Percentiles rank a stretch among this genome's conserved stretches.
These are phyloP conservation scores for Ogataea trehalophila DNA, from an alignment of 805 yeast genomes.

Conservation along the genomic window DNA sequence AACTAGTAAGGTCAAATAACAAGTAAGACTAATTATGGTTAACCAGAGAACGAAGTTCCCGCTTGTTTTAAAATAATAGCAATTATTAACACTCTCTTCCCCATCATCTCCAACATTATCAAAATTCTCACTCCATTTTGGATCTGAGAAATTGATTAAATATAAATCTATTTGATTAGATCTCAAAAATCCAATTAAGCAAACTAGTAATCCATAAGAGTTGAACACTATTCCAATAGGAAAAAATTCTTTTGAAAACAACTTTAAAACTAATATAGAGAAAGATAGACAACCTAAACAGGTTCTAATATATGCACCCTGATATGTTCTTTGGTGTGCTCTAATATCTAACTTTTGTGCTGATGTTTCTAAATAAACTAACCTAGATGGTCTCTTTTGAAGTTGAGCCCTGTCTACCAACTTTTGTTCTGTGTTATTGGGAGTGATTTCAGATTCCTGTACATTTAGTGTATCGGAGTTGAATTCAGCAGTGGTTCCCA, in stretches of 20 bases:
- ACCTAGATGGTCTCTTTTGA: constrained; percentile 29
- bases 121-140: constrained; percentile 28
- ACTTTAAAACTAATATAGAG: constrained; percentile 55
- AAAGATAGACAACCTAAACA: constrained; percentile 67
- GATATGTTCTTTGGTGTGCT: constrained; percentile 80
- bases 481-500: too few species aligned
- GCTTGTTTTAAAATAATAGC: constrained; percentile 48
- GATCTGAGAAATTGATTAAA: constrained; percentile 23
- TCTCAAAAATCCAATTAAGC: constrained; percentile 34
- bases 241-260: constrained; percentile 59
- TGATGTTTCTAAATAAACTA: constrained; percentile 33
- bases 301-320: constrained; percentile 76
- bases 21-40: constrained; percentile 42
- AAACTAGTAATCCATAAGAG: constrained; percentile 47
- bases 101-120: constrained; percentile 19
- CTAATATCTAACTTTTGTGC: constrained; percentile 45
- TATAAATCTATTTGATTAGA: constrained; percentile 29
- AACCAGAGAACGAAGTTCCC: constrained; percentile 57
- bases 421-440: neutral
- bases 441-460: neutral
- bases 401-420: neutral
- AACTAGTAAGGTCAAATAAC: constrained; percentile 48
- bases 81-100: constrained; percentile 10
- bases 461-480: too few species aligned
- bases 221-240: constrained; percentile 66